phyloP scores from a whole-genome alignment of 1,284 basidiomycete genomes.

The Puccinia triticina region DNA sequence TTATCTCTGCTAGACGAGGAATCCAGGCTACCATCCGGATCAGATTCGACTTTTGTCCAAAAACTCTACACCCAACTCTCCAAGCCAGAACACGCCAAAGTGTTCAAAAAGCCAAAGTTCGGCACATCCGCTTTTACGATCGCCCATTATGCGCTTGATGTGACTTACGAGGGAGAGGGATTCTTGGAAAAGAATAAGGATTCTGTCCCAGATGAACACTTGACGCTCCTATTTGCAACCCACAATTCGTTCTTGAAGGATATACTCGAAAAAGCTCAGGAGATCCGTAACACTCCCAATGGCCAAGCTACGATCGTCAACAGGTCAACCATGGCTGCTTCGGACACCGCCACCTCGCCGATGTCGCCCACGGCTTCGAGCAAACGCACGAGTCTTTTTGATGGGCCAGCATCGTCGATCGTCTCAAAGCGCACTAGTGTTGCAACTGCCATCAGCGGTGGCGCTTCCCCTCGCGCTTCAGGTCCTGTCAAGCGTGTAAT shows the following conservation, averaged over 20 bases:
- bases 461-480: conserved; percentile 51
- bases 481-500: conserved; percentile 26
- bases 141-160: conserved; percentile 95
- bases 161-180: conserved; percentile 96
- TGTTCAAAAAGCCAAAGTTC: conserved; percentile 98
- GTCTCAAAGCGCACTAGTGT: conserved; percentile 69
- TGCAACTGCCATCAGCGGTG: conserved; percentile 53
- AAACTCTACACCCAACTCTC: conserved; percentile 86
- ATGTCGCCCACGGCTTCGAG: conserved; percentile 62
- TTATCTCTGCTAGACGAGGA: conserved; percentile 95
- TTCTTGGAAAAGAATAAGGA: conserved; percentile 99
- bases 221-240: conserved; percentile 79
- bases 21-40: conserved; percentile 91
- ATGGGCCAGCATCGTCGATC: conserved; percentile 53
- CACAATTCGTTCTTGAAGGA: conserved; percentile 92
- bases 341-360: conserved; percentile 72
- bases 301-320: conserved; percentile 63
- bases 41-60: conserved; percentile 87
- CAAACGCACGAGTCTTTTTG: conserved; percentile 51
- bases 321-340: conserved; percentile 70
- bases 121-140: conserved; percentile 97
- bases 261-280: conserved; percentile 84
- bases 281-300: conserved; percentile 63
- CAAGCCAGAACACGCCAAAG: conserved; percentile 80
- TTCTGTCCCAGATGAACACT: conserved; percentile 97